Conservation (phyloP, 2,329 filamentous ascomycete genomes). For the Phyllachora maydis region DNA sequence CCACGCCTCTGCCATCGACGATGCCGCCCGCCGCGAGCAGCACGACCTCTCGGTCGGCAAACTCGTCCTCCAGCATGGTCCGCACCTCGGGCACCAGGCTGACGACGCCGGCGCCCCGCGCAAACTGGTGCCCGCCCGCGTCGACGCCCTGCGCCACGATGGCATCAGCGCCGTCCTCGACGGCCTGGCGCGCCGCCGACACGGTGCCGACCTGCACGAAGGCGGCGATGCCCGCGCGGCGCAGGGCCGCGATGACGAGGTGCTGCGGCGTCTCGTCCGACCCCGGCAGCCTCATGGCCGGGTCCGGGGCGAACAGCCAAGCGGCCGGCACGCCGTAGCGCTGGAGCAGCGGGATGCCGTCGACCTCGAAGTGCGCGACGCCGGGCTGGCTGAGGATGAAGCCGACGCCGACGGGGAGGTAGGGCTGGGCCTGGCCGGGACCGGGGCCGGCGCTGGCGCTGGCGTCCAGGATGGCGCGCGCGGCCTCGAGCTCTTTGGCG, state of each 20-base stretch:
- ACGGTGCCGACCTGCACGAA: constrained; percentile 44
- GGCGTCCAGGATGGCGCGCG: constrained; percentile 8
- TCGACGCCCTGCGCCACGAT: constrained; percentile 42
- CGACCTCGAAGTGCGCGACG: constrained; percentile 15
- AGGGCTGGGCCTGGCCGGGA: constrained; percentile 4
- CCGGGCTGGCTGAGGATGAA: constrained; percentile 34
- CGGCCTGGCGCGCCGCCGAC: constrained; percentile 25
- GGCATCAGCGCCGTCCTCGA: constrained; percentile 28
- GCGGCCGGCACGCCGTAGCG: constrained; percentile 34
- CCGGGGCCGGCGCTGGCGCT: too few relatives aligned
- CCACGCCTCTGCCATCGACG: constrained; percentile 29
- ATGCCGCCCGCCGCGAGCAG: constrained; percentile 41
- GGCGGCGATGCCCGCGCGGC: constrained; percentile 18
- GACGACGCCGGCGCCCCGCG: constrained; percentile 29
- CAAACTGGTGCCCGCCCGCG: constrained; percentile 42
- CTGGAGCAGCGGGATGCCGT: constrained; percentile 26
- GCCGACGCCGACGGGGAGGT: constrained; percentile 34
- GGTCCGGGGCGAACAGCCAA: constrained; percentile 45
- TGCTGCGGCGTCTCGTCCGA: constrained; percentile 12
- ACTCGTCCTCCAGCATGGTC: constrained; percentile 19
- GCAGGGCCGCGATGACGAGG: constrained; percentile 16
- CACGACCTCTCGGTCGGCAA: constrained; percentile 11
- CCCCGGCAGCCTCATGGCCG: constrained; percentile 17
- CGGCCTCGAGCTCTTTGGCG: constrained; percentile 11
- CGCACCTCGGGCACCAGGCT: constrained; percentile 35